A percentile compares a stretch with the other conserved stretches of the same genome.
These are phyloP conservation scores for Herpetospermum pedunculosum DNA, from an alignment of 306 rosid genomes.

Conservation along the genomic window DNA sequence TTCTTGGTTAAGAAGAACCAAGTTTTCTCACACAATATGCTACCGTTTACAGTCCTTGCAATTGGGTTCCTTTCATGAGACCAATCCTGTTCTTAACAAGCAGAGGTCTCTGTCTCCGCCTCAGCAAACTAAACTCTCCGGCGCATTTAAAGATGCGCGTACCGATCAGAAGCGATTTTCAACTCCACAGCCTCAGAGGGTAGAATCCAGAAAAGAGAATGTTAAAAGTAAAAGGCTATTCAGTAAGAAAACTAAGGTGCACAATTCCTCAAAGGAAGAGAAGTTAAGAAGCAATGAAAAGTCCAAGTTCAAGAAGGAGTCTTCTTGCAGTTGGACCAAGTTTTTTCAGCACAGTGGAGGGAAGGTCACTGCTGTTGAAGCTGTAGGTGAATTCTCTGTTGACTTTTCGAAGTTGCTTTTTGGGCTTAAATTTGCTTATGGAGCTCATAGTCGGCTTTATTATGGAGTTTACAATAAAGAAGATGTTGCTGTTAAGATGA, in stretches of 20 bases:
- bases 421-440: conserved; percentile 80
- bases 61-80: conserved; percentile 21
- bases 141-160: conserved; percentile 50
- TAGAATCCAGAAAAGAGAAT: conserved; percentile 22
- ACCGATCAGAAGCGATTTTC: conserved; percentile 53
- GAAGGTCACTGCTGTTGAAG: conserved; percentile 63
- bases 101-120: conserved; percentile 75
- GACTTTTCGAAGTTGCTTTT: conserved; percentile 69
- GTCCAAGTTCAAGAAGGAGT: conserved; percentile 41
- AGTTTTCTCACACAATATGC: conserved; percentile 65
- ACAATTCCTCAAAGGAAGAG: conserved; percentile 11
- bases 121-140: conserved; percentile 33
- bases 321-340: conserved; percentile 53
- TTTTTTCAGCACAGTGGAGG: conserved; percentile 60
- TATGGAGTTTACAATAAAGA: conserved; percentile 64
- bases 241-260: conserved; percentile 20
- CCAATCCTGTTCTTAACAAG: conserved; percentile 16
- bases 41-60: conserved; percentile 61
- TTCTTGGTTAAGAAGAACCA: conserved; percentile 87
- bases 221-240: not conserved
- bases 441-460: conserved; percentile 91
- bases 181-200: conserved; percentile 50
- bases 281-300: conserved; percentile 29
- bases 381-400: conserved; percentile 54
- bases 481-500: conserved; percentile 73